Percentiles rank a stretch among this genome's conserved stretches.
Evolutionary conservation across 257 asterid species (phyloP).

Genomic region (Vinca minor): DNA sequence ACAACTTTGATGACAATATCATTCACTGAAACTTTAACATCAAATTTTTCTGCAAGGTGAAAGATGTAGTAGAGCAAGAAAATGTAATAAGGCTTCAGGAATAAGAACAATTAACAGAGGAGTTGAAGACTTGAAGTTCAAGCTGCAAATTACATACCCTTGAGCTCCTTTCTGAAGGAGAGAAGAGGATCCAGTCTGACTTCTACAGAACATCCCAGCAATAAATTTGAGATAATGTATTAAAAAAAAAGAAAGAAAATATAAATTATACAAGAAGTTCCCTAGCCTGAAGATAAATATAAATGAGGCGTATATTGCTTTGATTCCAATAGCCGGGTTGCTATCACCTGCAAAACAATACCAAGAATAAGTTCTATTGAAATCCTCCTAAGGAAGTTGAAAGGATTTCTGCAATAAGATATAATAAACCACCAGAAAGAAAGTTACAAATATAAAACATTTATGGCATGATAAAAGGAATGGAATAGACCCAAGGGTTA

Average conservation of each 20-base stretch:
- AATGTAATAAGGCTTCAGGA: slow-evolving; percentile 16
- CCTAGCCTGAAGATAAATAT: slow-evolving; percentile 84
- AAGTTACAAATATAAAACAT: background rate
- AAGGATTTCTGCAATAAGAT: background rate
- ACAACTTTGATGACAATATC: slow-evolving; percentile 91
- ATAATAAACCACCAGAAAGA: background rate
- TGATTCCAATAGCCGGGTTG: slow-evolving; percentile 88
- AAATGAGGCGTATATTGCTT: slow-evolving; percentile 91
- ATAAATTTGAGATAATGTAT: slow-evolving; percentile 19
- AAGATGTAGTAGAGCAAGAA: slow-evolving; percentile 22
- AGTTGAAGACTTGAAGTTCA: slow-evolving; percentile 9
- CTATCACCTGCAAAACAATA: slow-evolving; percentile 63
- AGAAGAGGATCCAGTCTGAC: slow-evolving; percentile 92
- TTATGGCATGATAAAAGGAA: no score
- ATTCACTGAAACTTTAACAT: slow-evolving; percentile 87
- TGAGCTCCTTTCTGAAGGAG: slow-evolving; percentile 87
- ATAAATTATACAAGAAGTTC: slow-evolving; percentile 9
- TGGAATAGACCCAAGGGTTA: background rate
- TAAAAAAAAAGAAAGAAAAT: slow-evolving; percentile 17
- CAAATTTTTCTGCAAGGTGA: slow-evolving; percentile 61
- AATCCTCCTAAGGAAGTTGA: background rate
- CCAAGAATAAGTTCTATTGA: slow-evolving; percentile 1
- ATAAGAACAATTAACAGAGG: slow-evolving; percentile 5
- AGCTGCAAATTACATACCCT: slow-evolving; percentile 44
- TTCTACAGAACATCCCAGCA: slow-evolving; percentile 47